Evolutionary conservation across 352 stramenopile species (phyloP).

Genomic region (Globisporangium sylvaticum): DNA sequence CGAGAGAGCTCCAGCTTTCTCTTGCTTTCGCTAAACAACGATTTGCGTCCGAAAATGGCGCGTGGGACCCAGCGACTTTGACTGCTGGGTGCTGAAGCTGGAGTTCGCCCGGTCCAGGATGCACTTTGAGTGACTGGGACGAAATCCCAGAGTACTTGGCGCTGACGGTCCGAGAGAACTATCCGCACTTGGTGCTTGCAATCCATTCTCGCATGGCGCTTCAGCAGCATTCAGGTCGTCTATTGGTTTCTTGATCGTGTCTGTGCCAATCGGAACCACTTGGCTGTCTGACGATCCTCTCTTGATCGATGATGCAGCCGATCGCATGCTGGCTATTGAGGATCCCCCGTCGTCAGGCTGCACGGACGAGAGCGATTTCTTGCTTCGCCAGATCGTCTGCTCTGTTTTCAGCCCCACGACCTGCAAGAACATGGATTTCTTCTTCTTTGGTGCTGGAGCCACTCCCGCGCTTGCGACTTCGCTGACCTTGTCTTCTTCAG

Average conservation of each 20-base stretch:
- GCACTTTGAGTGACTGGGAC: neutral
- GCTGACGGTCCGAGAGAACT: neutral
- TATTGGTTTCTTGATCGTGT: neutral
- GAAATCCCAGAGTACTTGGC: neutral
- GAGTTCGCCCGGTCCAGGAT: neutral
- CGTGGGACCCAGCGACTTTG: neutral
- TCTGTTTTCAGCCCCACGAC: constrained; percentile 9
- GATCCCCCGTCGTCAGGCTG: neutral
- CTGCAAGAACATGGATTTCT: constrained; percentile 11
- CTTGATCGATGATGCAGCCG: constrained; percentile 3
- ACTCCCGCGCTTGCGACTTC: constrained; percentile 2
- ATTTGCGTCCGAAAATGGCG: neutral
- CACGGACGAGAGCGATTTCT: constrained; percentile 5
- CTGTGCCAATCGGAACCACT: neutral
- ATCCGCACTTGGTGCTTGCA: neutral
- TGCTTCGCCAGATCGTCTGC: constrained; percentile 11
- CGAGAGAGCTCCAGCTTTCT: constrained; percentile 24
- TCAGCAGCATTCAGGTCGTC: neutral
- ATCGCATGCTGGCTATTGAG: neutral
- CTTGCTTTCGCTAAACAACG: constrained; percentile 22
- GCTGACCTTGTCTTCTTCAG: constrained; percentile 17
- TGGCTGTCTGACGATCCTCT: neutral
- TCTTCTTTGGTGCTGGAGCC: neutral
- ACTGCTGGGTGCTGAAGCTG: neutral
- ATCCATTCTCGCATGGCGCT: neutral